Percentiles rank a stretch among this genome's conserved stretches.
Conservation (phyloP, 352 stramenopile species). For the Globisporangium radiosum region DNA sequence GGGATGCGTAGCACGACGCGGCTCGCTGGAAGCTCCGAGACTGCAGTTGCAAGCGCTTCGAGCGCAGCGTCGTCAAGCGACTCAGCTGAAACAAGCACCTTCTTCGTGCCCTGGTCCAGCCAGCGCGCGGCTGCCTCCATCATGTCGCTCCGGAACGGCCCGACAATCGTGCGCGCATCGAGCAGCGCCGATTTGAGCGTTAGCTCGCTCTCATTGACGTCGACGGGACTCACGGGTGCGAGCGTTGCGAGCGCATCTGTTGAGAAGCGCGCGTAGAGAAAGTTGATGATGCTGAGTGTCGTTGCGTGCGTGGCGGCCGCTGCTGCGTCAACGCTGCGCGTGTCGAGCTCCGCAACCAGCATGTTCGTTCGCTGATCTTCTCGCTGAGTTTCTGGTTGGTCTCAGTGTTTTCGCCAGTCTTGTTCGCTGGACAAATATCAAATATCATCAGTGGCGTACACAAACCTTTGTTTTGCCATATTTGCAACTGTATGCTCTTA, state of each 20-base stretch:
- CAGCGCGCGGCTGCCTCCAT: constrained; percentile 45
- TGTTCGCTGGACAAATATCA: no score
- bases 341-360: constrained; percentile 21
- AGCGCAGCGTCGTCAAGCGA: constrained; percentile 41
- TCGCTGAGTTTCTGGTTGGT: background rate
- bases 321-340: background rate
- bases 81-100: constrained; percentile 45
- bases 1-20: constrained; percentile 59
- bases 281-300: constrained; percentile 40
- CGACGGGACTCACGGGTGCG: constrained; percentile 10
- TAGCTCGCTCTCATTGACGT: constrained; percentile 17
- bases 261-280: constrained; percentile 32
- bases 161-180: constrained; percentile 41
- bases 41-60: constrained; percentile 40
- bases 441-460: background rate
- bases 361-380: constrained; percentile 6
- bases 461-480: background rate
- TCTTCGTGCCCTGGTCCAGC: constrained; percentile 56
- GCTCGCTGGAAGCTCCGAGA: constrained; percentile 52
- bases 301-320: constrained; percentile 14
- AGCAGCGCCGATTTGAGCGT: constrained; percentile 38
- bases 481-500: no score
- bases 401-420: background rate
- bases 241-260: constrained; percentile 22
- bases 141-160: constrained; percentile 54